A percentile compares a stretch with the other conserved stretches of the same genome.
Evolutionary conservation across 352 stramenopile species (phyloP).

Genomic region (Elongisporangium anandrum): DNA sequence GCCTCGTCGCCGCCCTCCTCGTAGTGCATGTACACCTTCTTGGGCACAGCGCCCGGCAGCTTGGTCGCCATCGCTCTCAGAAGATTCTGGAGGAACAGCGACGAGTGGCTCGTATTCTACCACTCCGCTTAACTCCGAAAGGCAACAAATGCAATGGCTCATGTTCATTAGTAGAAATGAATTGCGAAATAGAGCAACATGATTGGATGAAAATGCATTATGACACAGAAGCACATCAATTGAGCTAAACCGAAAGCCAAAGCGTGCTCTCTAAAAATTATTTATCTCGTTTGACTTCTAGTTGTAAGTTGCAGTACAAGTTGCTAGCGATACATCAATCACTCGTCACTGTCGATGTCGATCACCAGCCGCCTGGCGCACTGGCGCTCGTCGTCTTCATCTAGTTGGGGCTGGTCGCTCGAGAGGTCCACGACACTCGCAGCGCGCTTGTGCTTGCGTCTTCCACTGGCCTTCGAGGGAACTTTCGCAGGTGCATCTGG

Average conservation of each 20-base stretch:
- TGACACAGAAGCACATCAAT: no score
- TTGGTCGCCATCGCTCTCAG: slow-evolving; percentile 29
- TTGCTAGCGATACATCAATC: no score
- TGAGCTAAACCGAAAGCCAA: no score
- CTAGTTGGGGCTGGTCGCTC: slow-evolving; percentile 9
- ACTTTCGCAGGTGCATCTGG: slow-evolving; percentile 18
- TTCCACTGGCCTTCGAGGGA: slow-evolving; percentile 38
- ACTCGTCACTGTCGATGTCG: slow-evolving; percentile 35
- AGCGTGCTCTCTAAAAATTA: no score
- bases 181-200: not conserved
- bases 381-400: slow-evolving; percentile 12
- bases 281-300: no score
- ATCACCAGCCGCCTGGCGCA: slow-evolving; percentile 45
- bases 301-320: not conserved
- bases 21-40: slow-evolving; percentile 90
- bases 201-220: slow-evolving; percentile 1
- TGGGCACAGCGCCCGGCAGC: slow-evolving; percentile 74
- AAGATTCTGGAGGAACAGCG: not conserved
- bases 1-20: slow-evolving; percentile 57
- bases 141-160: not conserved
- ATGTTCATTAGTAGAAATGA: not conserved
- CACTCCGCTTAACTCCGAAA: not conserved
- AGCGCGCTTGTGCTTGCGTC: slow-evolving; percentile 42
- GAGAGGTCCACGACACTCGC: slow-evolving; percentile 6
- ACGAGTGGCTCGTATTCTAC: not conserved